Conservation (phyloP, 2,329 filamentous ascomycete genomes). For the Colletotrichum salicis region DNA sequence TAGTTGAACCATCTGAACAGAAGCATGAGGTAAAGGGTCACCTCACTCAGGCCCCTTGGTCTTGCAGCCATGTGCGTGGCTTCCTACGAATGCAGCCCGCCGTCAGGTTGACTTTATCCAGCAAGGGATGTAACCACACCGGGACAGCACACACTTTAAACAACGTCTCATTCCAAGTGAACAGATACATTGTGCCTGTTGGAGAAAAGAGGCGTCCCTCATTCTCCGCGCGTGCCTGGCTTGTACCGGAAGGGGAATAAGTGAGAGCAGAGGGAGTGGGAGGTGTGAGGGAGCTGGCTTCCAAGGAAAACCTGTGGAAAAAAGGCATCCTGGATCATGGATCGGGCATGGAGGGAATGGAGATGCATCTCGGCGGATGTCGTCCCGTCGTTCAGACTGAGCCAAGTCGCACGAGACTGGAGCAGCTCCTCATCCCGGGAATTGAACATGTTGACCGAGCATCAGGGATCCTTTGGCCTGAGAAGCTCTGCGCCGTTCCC, state of each 20-base stretch:
- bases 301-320: no score
- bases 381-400: constrained; percentile 34
- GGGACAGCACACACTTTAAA: no score
- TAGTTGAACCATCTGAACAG: no score
- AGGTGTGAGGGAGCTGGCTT: neutral
- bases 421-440: constrained; percentile 8
- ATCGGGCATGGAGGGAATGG: constrained; percentile 30
- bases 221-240: constrained; percentile 8
- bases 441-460: neutral
- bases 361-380: constrained; percentile 40
- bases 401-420: neutral
- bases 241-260: neutral
- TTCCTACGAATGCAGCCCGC: constrained; percentile 2
- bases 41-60: neutral
- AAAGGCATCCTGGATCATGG: neutral
- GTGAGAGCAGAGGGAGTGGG: neutral
- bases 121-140: constrained; percentile 16
- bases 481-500: neutral
- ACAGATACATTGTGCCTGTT: neutral
- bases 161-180: neutral
- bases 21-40: neutral
- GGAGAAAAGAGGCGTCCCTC: constrained; percentile 31
- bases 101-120: neutral
- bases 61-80: constrained; percentile 7
- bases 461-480: neutral